Evolutionary conservation across 768 basidiomycete genomes (phyloP).

Genomic region (Podaxis sp.): DNA sequence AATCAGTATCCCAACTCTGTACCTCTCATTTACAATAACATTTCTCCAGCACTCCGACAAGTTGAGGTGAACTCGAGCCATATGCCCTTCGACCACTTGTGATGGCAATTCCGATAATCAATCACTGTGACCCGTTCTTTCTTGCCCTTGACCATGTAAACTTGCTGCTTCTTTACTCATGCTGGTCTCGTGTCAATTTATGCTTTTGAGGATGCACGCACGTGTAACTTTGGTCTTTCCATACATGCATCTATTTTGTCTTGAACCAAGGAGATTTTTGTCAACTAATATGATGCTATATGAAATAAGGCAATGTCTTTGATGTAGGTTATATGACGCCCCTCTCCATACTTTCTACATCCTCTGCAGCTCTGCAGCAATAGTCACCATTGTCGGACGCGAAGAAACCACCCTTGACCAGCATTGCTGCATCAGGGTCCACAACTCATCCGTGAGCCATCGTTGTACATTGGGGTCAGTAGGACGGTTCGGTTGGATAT

Average conservation of each 20-base stretch:
- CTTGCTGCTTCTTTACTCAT: background rate
- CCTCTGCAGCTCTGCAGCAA: constrained; percentile 24
- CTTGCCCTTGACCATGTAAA: background rate
- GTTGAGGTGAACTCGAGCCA: constrained; percentile 15
- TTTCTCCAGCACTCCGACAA: constrained; percentile 19
- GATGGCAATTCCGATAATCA: constrained; percentile 6
- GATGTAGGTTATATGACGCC: background rate
- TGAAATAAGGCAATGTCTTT: background rate
- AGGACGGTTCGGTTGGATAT: constrained; percentile 45
- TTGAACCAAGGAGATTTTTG: background rate
- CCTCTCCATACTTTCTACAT: constrained; percentile 8
- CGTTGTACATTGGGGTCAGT: constrained; percentile 26
- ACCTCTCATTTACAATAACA: constrained; percentile 23
- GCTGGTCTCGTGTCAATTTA: background rate
- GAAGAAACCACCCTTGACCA: constrained; percentile 40
- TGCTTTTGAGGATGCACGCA: background rate
- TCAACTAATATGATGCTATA: background rate
- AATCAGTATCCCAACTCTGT: constrained; percentile 24
- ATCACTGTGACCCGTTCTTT: constrained; percentile 3
- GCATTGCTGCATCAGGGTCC: constrained; percentile 46
- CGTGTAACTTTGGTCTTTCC: background rate
- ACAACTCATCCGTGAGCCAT: constrained; percentile 49
- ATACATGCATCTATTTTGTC: background rate
- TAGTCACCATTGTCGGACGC: constrained; percentile 41
- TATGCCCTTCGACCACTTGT: background rate